Base-by-base conservation (phyloP, 495 filamentous ascomycete genomes). In the Opeltia flavorubescens region DNA sequence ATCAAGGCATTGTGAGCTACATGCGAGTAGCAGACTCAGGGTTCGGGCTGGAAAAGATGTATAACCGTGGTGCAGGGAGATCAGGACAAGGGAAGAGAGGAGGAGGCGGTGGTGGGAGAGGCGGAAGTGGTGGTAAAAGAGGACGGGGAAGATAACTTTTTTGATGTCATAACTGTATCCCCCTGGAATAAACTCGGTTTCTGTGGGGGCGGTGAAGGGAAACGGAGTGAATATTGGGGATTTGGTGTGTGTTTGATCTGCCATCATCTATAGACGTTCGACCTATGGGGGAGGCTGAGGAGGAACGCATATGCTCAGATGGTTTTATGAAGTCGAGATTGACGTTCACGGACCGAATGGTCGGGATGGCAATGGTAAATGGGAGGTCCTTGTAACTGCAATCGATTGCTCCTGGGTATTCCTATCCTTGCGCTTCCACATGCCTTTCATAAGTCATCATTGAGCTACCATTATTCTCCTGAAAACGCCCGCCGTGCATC, bases 1-100 rank as follows among this genome's bases (percentile, higher is more conserved):
- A 96, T 57, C 72, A 86, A 47, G 91, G 91, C 0, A 70, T 98
- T 25, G 81, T 87, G 26, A 95, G 88, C 57, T 98, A 85, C 59
- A 62, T 95, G 41, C 72, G 83, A 29, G 65, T 94, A 44, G 78
- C 69, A 6, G 88, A 95, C 64, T 79, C 78, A 9, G 81, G 75
- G 11, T 94, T 95, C 63, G 80, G 71, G 21, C 77, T 75, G 50
- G 88, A 93, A 62, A 75, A 63, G 62, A 43, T 94, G 15, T 89
- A 75, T 54, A 71, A 77, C 73, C 49, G 26, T 52, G 58, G 43
- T 31, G 60, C 43, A 38, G 55, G 50, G 53, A 63, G 52, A 44
- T 61, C 62, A 54, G 75, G 52, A 43, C 63, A 49, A 53, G 66
- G 58, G 52, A 62, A 64, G 38, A 62, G 62, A 31, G 62, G 71